These are phyloP conservation scores for Cladosporium sp. DNA, from an alignment of 2,329 filamentous ascomycete species.

Conservation along the genomic window DNA sequence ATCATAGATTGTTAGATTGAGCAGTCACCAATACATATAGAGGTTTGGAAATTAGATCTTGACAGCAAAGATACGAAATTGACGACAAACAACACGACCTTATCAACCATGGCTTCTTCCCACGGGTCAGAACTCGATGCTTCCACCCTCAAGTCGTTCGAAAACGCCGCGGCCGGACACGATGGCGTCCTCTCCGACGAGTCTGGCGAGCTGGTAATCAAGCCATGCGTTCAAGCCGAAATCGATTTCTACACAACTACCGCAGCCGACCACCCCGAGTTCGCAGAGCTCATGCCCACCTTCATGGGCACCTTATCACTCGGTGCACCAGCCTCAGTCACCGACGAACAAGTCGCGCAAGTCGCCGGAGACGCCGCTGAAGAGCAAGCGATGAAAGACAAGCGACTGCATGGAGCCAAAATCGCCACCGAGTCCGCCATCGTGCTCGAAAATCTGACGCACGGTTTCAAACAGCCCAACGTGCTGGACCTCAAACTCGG, in stretches of 20 bases:
- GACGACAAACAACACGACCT: slow-evolving; percentile 1
- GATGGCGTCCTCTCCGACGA: slow-evolving; percentile 85
- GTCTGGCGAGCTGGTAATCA: slow-evolving; percentile 83
- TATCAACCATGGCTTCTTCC: background rate
- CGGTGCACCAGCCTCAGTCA: slow-evolving; percentile 41
- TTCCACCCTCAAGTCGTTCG: slow-evolving; percentile 63
- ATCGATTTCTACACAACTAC: slow-evolving; percentile 83
- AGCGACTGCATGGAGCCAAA: slow-evolving; percentile 54
- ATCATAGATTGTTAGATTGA: background rate
- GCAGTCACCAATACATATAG: too few species aligned
- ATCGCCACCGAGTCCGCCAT: slow-evolving; percentile 74
- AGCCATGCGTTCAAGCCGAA: slow-evolving; percentile 84
- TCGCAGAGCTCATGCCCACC: slow-evolving; percentile 76
- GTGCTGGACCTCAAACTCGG: slow-evolving; percentile 94
- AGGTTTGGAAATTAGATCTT: too few species aligned
- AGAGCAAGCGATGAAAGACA: slow-evolving; percentile 29
- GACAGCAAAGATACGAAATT: too few species aligned
- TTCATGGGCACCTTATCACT: slow-evolving; percentile 78
- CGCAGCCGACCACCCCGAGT: slow-evolving; percentile 62
- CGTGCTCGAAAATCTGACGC: slow-evolving; percentile 78
- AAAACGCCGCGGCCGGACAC: slow-evolving; percentile 77
- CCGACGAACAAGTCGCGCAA: slow-evolving; percentile 16
- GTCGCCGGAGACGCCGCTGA: background rate
- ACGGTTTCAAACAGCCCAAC: slow-evolving; percentile 78
- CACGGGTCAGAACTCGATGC: slow-evolving; percentile 47